Conservation (phyloP, 2,329 filamentous ascomycete genomes). For the Pseudohalonectria lignicola region DNA sequence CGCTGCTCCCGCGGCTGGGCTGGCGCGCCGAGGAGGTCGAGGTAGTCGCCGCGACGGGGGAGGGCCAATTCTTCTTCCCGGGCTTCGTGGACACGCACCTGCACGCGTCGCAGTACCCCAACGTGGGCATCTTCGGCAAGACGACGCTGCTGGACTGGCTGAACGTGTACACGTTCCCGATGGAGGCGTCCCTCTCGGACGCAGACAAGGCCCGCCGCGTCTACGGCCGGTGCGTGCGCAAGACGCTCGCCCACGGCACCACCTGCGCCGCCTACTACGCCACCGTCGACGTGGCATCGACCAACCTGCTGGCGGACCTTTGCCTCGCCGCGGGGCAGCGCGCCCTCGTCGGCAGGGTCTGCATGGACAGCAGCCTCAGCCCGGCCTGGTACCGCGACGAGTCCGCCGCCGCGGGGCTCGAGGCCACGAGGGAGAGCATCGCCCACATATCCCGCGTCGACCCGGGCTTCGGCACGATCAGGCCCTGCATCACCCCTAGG, state of each 20-base stretch:
- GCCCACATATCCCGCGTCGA: constrained; percentile 58
- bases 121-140: constrained; percentile 87
- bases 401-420: constrained; percentile 44
- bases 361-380: constrained; percentile 67
- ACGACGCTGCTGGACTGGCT: constrained; percentile 91
- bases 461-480: constrained; percentile 51
- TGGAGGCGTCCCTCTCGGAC: constrained; percentile 66
- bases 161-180: constrained; percentile 86
- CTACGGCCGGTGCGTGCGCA: constrained; percentile 67
- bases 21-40: constrained; percentile 30
- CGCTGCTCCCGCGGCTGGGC: constrained; percentile 27
- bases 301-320: constrained; percentile 81
- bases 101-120: constrained; percentile 91
- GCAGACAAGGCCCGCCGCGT: constrained; percentile 53
- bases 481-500: constrained; percentile 67
- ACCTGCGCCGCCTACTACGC: constrained; percentile 94
- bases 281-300: constrained; percentile 74
- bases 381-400: constrained; percentile 75
- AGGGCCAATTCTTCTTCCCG: constrained; percentile 68
- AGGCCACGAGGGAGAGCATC: constrained; percentile 48
- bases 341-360: constrained; percentile 86
- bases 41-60: constrained; percentile 21
- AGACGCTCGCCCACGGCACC: constrained; percentile 81
- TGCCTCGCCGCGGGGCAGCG: constrained; percentile 74
- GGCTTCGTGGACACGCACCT: constrained; percentile 91